Base-by-base conservation (phyloP, 495 filamentous ascomycete species). In the Penicillium chermesinum region DNA sequence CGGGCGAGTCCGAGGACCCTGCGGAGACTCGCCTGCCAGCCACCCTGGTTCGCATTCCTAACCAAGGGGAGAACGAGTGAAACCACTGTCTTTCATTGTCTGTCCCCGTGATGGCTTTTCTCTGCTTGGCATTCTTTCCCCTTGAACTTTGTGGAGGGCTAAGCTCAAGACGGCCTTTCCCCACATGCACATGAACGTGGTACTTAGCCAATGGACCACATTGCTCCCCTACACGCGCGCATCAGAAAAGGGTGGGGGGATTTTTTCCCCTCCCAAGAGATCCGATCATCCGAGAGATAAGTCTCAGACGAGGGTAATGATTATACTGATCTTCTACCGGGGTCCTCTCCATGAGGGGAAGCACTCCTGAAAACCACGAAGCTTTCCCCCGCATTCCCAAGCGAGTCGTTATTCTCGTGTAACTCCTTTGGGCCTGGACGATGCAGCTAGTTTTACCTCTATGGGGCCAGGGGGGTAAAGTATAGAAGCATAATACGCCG, bases 21-120 rank as follows among this genome's bases (percentile, higher is more conserved):
- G 38, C 41, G 10, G 48, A 60, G 4, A 9, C 52, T 52, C 48
- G 49, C 7, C 41, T 72, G 25, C 69, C 69, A 39, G 62, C 67
- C 37, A 71, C 69, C 8, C 55, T 72, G 36, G 69, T 72, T 56
- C 67, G 69, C 56, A 68, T 72, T 42, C 66, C 69, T 33, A 59
- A 53, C 38, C 59, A 62, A 51, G 17, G 16, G 15, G 42, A 44
- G 20, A 4, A 30, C 25, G 25, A 37, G 14, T 37, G 25, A 44
- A n/a, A 17, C 35, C 35, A 37, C n/a, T n/a, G n/a, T n/a, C n/a
- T n/a, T n/a, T n/a, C n/a, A n/a, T n/a, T n/a, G 30, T 33, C 13
- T 33, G 30, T 7, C 13, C 30, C n/a, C n/a, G n/a, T n/a, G n/a
- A n/a, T n/a, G n/a, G n/a, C n/a, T n/a, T n/a, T n/a, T n/a, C n/a